Evolutionary conservation across 108 stramenopile species (phyloP).

Genomic region (Cyclostephanos tholiformis): DNA sequence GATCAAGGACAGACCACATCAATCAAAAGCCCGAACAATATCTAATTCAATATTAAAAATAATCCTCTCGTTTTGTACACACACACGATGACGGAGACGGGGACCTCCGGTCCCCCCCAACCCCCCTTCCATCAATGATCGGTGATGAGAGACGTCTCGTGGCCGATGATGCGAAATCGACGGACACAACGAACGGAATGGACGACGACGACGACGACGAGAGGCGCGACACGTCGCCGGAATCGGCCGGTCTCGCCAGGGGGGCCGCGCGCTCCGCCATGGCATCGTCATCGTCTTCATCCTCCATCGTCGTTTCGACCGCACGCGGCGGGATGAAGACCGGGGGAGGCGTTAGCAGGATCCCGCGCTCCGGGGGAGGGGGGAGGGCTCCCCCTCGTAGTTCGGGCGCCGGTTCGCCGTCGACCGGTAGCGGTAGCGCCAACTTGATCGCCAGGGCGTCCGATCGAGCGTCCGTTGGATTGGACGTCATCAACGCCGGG

Average conservation of each 20-base stretch:
- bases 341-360: conserved; percentile 24
- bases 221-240: conserved; percentile 2
- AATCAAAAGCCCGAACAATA: no score
- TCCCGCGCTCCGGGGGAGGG: not conserved
- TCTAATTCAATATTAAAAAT: no score
- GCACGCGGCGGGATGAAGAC: conserved; percentile 4
- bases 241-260: conserved; percentile 32
- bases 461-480: conserved; percentile 65
- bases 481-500: conserved; percentile 55
- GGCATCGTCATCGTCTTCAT: not conserved
- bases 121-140: no score
- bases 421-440: not conserved
- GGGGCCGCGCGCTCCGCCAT: conserved; percentile 31
- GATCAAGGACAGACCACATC: no score
- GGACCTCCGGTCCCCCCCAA: no score
- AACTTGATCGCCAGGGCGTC: conserved; percentile 55
- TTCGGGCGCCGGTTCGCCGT: not conserved
- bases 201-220: not conserved
- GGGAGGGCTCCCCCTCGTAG: no score
- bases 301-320: conserved; percentile 7
- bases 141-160: no score
- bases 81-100: no score
- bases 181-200: no score
- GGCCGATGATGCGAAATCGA: no score
- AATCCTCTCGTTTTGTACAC: no score